Evolutionary conservation across 1,139 yeast species (phyloP).

Genomic region (Pichia terricola): DNA sequence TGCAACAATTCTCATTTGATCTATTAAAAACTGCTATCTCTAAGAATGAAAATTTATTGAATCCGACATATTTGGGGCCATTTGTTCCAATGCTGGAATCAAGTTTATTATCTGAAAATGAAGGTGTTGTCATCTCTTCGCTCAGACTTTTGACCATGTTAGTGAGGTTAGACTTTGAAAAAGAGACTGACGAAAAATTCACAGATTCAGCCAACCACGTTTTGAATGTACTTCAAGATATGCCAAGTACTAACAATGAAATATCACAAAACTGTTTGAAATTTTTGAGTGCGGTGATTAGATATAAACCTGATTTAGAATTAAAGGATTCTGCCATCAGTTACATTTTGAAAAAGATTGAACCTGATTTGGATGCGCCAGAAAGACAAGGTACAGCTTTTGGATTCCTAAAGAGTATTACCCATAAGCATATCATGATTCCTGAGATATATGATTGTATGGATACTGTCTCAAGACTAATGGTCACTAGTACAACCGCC

Average conservation of each 20-base stretch:
- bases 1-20: conserved; percentile 75
- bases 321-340: conserved; percentile 68
- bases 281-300: conserved; percentile 62
- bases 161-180: conserved; percentile 54
- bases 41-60: conserved; percentile 47
- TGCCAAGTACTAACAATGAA: conserved; percentile 72
- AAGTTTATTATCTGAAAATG: conserved; percentile 56
- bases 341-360: conserved; percentile 63
- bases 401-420: conserved; percentile 66
- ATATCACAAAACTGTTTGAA: conserved; percentile 76
- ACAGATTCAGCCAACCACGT: conserved; percentile 54
- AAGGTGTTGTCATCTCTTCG: conserved; percentile 62
- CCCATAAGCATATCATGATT: conserved; percentile 62
- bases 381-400: conserved; percentile 83
- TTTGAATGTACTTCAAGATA: conserved; percentile 57
- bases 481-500: conserved; percentile 83
- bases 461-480: conserved; percentile 71
- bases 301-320: conserved; percentile 56
- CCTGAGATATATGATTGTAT: conserved; percentile 89
- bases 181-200: conserved; percentile 43
- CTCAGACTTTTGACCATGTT: conserved; percentile 54
- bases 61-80: conserved; percentile 53
- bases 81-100: conserved; percentile 66
- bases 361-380: conserved; percentile 89
- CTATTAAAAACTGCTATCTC: conserved; percentile 63